Evolutionary conservation across 1,284 basidiomycete species (phyloP).

Genomic region (Chiua sp.): DNA sequence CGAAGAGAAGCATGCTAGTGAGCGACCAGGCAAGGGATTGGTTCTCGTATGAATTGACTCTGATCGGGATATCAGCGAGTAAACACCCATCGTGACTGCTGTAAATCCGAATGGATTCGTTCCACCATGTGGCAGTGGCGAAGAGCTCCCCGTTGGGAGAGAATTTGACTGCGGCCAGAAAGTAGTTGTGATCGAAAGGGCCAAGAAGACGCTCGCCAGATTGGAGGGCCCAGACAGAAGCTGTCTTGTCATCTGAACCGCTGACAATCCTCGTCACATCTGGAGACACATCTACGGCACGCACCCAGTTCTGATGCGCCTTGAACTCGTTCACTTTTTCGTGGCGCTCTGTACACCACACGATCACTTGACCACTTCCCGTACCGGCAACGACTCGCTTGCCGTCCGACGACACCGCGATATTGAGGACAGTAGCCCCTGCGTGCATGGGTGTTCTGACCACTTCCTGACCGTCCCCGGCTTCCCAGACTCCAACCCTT

Average conservation of each 20-base stretch:
- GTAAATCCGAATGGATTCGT: neutral
- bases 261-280: neutral
- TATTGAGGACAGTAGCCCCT: neutral
- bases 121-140: neutral
- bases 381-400: neutral
- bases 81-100: neutral
- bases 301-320: neutral
- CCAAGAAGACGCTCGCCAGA: constrained; percentile 1
- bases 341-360: neutral
- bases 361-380: neutral
- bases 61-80: neutral
- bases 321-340: neutral
- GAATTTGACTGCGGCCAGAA: neutral
- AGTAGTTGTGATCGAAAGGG: neutral
- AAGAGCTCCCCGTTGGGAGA: neutral
- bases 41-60: neutral
- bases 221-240: neutral
- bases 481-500: neutral
- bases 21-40: constrained; percentile 2
- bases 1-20: neutral
- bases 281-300: constrained; percentile 1
- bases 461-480: neutral
- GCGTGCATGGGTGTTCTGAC: neutral
- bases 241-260: neutral
- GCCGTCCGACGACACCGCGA: constrained; percentile 1